Conservation (phyloP, 225 moss, liverwort and hornwort genomes). For the Anthoceros angustus region DNA sequence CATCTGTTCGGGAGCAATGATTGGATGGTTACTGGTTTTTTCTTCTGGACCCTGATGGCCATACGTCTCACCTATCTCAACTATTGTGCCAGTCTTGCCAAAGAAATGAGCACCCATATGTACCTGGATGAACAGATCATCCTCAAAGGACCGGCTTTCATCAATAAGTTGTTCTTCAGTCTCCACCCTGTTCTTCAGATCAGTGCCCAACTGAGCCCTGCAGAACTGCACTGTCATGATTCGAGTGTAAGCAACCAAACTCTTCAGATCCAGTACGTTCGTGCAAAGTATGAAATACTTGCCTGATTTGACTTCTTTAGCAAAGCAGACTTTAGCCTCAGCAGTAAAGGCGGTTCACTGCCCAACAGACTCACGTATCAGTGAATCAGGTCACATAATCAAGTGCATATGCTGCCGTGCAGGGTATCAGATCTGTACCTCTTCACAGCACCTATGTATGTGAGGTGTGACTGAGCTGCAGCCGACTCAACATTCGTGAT, state of each 20-base stretch:
- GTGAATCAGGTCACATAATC: not conserved
- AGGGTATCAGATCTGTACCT: not conserved
- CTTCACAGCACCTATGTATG: not conserved
- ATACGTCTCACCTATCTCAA: not conserved
- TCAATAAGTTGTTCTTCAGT: not conserved
- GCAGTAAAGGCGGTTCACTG: not conserved
- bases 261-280: too few species aligned
- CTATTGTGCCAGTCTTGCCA: not conserved
- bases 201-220: not conserved
- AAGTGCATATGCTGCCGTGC: not conserved
- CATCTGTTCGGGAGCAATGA: not conserved
- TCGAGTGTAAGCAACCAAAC: too few species aligned
- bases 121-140: not conserved
- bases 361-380: not conserved
- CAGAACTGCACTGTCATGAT: not conserved
- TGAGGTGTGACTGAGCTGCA: constrained; percentile 3
- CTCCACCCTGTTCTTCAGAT: constrained; percentile 1
- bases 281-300: not conserved
- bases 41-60: not conserved
- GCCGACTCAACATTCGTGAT: not conserved
- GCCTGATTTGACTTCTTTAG: constrained; percentile 3
- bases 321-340: not conserved
- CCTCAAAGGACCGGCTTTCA: not conserved
- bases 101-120: not conserved
- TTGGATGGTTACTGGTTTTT: not conserved